These are phyloP conservation scores for Skeletonema costatum DNA, from an alignment of 108 stramenopile genomes.

Conservation along the genomic window DNA sequence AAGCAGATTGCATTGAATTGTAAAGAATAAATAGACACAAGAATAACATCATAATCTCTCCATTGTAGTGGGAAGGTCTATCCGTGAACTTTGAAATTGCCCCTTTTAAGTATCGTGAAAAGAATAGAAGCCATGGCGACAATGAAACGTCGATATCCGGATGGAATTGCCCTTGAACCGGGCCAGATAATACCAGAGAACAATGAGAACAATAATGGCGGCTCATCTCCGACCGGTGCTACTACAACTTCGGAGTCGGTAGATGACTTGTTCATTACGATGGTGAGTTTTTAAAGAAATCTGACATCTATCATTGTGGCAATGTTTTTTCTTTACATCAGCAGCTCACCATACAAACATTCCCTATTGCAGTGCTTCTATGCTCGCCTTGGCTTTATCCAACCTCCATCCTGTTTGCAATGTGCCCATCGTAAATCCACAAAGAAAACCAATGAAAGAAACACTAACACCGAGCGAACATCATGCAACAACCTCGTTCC, in stretches of 20 bases:
- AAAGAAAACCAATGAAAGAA: slow-evolving; percentile 16
- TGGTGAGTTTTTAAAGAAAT: slow-evolving; percentile 14
- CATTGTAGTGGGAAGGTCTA: no score
- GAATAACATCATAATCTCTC: no score
- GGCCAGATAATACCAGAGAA: neutral
- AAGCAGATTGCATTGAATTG: no score
- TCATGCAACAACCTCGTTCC: slow-evolving; percentile 34
- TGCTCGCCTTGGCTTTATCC: slow-evolving; percentile 78
- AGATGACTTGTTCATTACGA: slow-evolving; percentile 40
- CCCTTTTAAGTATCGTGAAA: no score
- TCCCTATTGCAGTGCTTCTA: slow-evolving; percentile 60
- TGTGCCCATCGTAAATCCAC: slow-evolving; percentile 56
- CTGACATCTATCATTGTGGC: neutral
- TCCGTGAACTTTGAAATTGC: no score
- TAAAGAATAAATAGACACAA: no score
- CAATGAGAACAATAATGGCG: neutral
- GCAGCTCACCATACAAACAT: neutral
- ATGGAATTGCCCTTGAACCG: slow-evolving; percentile 19
- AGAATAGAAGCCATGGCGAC: neutral
- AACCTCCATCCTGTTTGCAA: slow-evolving; percentile 74
- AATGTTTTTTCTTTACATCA: neutral
- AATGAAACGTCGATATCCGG: slow-evolving; percentile 11
- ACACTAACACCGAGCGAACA: neutral
- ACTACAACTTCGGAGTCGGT: neutral
- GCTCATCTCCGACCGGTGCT: neutral